phyloP scores from a whole-genome alignment of 2,329 filamentous ascomycete genomes.

The Fusarium gaditjirri region DNA sequence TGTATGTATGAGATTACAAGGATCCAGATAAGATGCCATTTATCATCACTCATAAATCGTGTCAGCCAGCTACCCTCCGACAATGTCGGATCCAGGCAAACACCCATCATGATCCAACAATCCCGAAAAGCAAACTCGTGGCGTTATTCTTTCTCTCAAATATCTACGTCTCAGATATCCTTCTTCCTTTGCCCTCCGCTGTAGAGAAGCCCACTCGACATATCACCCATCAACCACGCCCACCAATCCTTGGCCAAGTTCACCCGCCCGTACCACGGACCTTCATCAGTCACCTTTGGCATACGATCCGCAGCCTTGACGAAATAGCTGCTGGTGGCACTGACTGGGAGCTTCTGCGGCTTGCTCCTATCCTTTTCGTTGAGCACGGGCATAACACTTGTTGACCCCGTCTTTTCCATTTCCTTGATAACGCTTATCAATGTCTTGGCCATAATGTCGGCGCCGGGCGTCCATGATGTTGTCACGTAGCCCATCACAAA shows the following conservation, averaged over 20 bases:
- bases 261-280: slow-evolving; percentile 51
- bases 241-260: slow-evolving; percentile 47
- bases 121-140: background rate
- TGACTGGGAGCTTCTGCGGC: slow-evolving; percentile 42
- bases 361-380: slow-evolving; percentile 36
- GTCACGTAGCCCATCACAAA: slow-evolving; percentile 74
- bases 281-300: slow-evolving; percentile 50
- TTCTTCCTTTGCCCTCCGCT: slow-evolving; percentile 41
- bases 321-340: slow-evolving; percentile 50
- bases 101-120: background rate
- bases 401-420: slow-evolving; percentile 61
- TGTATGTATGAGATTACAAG: no score
- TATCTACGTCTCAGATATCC: slow-evolving; percentile 4
- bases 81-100: background rate
- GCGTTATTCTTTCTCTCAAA: background rate
- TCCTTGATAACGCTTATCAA: slow-evolving; percentile 62
- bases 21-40: background rate
- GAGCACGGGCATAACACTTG: slow-evolving; percentile 58
- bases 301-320: slow-evolving; percentile 50
- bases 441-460: slow-evolving; percentile 62
- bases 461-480: slow-evolving; percentile 74
- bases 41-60: background rate
- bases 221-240: slow-evolving; percentile 45
- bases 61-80: background rate
- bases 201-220: slow-evolving; percentile 49